Conservation (phyloP, 164 flowering plant genomes). For the Brasenia schreberi region DNA sequence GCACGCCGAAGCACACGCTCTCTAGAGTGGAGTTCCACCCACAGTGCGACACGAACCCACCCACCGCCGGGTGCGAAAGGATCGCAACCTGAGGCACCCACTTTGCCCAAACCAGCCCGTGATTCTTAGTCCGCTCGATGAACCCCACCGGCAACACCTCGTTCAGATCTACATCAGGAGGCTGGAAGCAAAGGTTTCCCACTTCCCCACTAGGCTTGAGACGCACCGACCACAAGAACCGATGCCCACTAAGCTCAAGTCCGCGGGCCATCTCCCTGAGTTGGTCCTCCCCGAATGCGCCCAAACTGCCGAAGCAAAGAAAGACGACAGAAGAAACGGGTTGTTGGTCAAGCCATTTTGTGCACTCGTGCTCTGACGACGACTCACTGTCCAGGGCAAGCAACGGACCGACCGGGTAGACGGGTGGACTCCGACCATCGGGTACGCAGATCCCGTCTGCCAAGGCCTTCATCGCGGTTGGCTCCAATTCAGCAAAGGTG, state of each 20-base stretch:
- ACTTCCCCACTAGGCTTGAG: background rate
- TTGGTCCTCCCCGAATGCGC: slow-evolving; percentile 11
- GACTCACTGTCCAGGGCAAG: background rate
- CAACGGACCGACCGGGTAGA: slow-evolving; percentile 22
- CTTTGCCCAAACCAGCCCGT: slow-evolving; percentile 3
- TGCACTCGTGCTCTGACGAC: background rate
- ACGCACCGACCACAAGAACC: slow-evolving; percentile 32
- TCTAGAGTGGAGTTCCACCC: slow-evolving; percentile 75
- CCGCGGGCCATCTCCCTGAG: slow-evolving; percentile 26
- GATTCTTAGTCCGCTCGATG: slow-evolving; percentile 4
- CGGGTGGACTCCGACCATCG: slow-evolving; percentile 4
- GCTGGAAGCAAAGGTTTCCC: background rate
- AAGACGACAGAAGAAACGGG: slow-evolving; percentile 20
- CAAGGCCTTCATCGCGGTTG: slow-evolving; percentile 3
- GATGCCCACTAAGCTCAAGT: slow-evolving; percentile 20
- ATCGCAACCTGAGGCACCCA: slow-evolving; percentile 9
- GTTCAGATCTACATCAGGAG: slow-evolving; percentile 1
- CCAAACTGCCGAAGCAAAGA: slow-evolving; percentile 30
- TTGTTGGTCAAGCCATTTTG: slow-evolving; percentile 16
- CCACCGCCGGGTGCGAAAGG: slow-evolving; percentile 8
- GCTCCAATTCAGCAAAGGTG: slow-evolving; percentile 9
- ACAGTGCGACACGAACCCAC: slow-evolving; percentile 22
- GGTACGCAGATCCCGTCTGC: background rate
- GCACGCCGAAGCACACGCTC: slow-evolving; percentile 46
- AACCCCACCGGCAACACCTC: slow-evolving; percentile 11